Evolutionary conservation across 2,329 filamentous ascomycete species (phyloP).

Genomic region (Fusarium acutatum): DNA sequence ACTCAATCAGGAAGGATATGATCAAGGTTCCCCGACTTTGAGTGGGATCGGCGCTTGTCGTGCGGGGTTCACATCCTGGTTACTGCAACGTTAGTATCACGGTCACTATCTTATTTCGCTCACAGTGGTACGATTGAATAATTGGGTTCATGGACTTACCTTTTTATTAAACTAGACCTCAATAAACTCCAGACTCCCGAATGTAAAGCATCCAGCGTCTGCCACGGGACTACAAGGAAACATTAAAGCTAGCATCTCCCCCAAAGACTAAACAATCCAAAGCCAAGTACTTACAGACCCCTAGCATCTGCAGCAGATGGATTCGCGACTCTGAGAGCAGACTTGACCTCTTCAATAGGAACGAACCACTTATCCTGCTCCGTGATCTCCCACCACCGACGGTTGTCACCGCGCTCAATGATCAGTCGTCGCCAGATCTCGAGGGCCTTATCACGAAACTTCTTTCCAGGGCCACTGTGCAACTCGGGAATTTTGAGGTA

Average conservation of each 20-base stretch:
- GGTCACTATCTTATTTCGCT: not conserved
- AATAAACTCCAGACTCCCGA: too few relatives aligned
- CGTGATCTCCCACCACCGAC: not conserved
- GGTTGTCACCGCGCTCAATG: not conserved
- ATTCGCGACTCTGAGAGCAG: not conserved
- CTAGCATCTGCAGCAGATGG: not conserved
- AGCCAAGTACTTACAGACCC: not conserved
- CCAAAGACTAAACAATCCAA: not conserved
- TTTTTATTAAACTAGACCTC: not conserved
- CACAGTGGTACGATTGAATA: not conserved
- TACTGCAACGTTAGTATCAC: not conserved
- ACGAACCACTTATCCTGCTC: conserved; percentile 1
- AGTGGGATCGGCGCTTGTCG: not conserved
- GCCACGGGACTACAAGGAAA: too few relatives aligned
- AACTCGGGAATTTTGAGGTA: not conserved
- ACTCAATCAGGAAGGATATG: conserved; percentile 6
- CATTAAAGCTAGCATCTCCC: not conserved
- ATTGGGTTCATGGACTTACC: not conserved
- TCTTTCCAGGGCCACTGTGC: not conserved
- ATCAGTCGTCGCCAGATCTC: not conserved
- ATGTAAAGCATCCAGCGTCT: not conserved
- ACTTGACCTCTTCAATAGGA: not conserved
- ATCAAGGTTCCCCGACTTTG: not conserved
- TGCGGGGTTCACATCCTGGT: not conserved
- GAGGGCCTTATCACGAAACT: not conserved